Evolutionary conservation across 2,329 filamentous ascomycete genomes (phyloP).

Genomic region (Chrysoporthe cubensis): DNA sequence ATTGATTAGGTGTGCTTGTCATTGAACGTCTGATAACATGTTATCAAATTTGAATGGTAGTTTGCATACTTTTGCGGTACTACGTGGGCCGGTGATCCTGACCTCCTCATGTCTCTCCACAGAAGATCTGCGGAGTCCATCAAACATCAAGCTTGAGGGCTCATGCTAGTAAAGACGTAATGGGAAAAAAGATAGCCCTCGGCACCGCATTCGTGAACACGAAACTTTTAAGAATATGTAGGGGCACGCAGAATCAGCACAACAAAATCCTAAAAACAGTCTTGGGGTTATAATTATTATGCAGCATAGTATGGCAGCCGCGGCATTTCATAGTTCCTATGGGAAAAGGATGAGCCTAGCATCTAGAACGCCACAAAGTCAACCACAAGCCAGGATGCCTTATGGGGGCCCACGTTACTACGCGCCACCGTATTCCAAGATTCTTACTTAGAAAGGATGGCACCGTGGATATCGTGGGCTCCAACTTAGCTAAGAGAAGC

Average conservation of each 20-base stretch:
- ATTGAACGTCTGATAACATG: too few species aligned
- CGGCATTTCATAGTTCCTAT: background rate
- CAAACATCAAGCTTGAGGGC: background rate
- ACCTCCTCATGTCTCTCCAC: background rate
- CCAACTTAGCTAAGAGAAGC: background rate
- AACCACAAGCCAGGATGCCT: background rate
- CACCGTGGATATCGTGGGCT: background rate
- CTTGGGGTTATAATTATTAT: background rate
- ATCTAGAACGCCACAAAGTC: background rate
- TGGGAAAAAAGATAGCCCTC: background rate
- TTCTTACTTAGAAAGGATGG: background rate
- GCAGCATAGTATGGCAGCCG: background rate
- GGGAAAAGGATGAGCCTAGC: background rate
- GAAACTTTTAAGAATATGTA: background rate
- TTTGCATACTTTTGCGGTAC: too few species aligned
- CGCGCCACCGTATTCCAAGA: background rate
- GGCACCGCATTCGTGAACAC: background rate
- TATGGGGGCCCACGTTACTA: background rate
- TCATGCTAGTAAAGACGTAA: background rate
- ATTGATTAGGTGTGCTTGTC: too few species aligned
- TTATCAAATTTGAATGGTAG: too few species aligned
- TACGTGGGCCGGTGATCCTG: too few species aligned
- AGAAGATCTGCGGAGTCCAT: background rate
- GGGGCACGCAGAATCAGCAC: background rate
- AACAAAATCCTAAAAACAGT: background rate